phyloP scores from a whole-genome alignment of 768 basidiomycete genomes.

The Clathrus columnatus region DNA sequence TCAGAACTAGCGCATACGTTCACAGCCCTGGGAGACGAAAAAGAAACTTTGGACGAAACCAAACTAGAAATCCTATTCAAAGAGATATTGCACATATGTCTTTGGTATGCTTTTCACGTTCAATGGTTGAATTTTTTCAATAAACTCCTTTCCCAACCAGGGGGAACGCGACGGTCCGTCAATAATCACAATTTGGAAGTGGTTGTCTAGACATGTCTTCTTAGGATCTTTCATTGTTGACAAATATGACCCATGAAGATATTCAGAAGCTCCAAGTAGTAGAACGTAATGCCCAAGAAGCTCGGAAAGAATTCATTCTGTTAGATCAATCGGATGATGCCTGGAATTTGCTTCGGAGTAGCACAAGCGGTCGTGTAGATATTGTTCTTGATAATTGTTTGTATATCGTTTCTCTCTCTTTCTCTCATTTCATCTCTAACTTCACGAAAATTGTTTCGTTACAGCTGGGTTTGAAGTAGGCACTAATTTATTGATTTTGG shows the following conservation, averaged over 20 bases:
- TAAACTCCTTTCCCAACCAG: slow-evolving; percentile 28
- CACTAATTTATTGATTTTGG: neutral
- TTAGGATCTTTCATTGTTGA: slow-evolving; percentile 88
- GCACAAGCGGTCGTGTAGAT: slow-evolving; percentile 56
- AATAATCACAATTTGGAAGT: neutral
- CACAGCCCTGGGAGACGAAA: slow-evolving; percentile 50
- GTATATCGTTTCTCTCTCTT: slow-evolving; percentile 7
- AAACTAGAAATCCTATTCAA: slow-evolving; percentile 60
- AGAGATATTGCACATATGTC: slow-evolving; percentile 86
- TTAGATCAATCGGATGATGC: slow-evolving; percentile 69
- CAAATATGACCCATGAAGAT: slow-evolving; percentile 74
- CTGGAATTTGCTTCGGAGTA: slow-evolving; percentile 60
- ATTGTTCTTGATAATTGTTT: slow-evolving; percentile 88
- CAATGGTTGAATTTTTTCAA: neutral
- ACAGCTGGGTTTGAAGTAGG: slow-evolving; percentile 90
- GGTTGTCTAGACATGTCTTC: neutral
- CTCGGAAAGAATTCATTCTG: slow-evolving; percentile 71
- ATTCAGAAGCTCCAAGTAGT: slow-evolving; percentile 78
- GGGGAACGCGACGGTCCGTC: slow-evolving; percentile 85
- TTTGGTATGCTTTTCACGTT: slow-evolving; percentile 51
- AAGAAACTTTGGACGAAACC: slow-evolving; percentile 38
- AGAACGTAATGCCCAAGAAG: slow-evolving; percentile 70
- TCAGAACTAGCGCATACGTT: slow-evolving; percentile 69
- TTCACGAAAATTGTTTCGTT: neutral
- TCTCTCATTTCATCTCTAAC: neutral